Percentiles rank a stretch among this genome's conserved stretches.
Conservation (phyloP, 2,329 filamentous ascomycete genomes). For the Trichoderma brevicompactum region DNA sequence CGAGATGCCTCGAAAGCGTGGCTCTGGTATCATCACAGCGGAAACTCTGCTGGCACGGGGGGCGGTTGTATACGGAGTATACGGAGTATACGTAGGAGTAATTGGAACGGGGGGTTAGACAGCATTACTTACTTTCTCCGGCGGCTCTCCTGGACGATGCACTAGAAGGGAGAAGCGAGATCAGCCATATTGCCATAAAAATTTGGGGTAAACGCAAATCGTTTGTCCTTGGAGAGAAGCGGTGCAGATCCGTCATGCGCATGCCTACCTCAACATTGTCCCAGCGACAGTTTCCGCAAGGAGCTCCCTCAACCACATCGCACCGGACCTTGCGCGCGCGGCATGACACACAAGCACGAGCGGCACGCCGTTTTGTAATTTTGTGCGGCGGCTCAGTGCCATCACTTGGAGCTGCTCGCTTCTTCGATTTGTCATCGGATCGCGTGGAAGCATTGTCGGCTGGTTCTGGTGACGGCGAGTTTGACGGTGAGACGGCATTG, state of each 20-base stretch:
- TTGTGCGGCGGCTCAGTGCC: conserved; percentile 48
- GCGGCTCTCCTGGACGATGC: conserved; percentile 78
- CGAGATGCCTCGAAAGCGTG: not conserved
- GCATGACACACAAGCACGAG: conserved; percentile 87
- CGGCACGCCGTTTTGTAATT: conserved; percentile 78
- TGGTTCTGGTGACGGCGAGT: conserved; percentile 25
- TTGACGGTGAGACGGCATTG: conserved; percentile 23
- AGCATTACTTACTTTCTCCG: conserved; percentile 73
- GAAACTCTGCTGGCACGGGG: not conserved
- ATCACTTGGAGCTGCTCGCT: conserved; percentile 41
- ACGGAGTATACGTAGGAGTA: not conserved
- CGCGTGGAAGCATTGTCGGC: conserved; percentile 7
- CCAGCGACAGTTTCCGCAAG: conserved; percentile 85
- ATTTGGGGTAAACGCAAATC: too few relatives aligned
- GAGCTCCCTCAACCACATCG: conserved; percentile 87
- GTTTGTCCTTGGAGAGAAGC: too few relatives aligned
- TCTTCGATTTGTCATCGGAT: conserved; percentile 38
- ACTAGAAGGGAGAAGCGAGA: conserved; percentile 43
- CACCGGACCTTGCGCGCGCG: conserved; percentile 89
- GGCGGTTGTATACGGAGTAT: not conserved
- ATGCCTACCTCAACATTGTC: conserved; percentile 67
- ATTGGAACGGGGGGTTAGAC: not conserved
- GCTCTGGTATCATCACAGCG: not conserved
- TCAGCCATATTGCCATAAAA: conserved; percentile 7
- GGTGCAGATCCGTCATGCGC: not conserved